Evolutionary conservation across 129 eudicot genomes (phyloP).

Genomic region (Centella asiatica): DNA sequence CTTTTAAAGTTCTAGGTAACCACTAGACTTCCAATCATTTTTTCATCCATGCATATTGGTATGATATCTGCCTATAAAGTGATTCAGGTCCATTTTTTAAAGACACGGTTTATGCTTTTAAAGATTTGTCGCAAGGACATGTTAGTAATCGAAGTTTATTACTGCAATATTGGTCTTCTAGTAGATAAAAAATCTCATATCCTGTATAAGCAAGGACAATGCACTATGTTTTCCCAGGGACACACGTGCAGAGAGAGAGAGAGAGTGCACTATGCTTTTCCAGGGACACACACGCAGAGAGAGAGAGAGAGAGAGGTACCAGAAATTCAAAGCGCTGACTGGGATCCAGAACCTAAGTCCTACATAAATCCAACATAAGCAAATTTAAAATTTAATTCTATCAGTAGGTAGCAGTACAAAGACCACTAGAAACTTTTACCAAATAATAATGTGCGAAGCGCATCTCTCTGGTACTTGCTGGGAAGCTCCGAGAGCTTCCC

Average conservation of each 20-base stretch:
- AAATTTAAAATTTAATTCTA: background rate
- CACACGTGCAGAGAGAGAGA: background rate
- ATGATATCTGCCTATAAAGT: no score
- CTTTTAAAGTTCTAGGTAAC: background rate
- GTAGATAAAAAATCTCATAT: no score
- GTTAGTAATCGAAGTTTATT: no score
- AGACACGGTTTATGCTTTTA: no score
- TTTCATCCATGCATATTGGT: no score
- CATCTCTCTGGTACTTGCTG: conserved; percentile 67
- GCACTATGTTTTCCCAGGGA: background rate
- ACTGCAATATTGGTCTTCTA: no score
- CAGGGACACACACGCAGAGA: background rate
- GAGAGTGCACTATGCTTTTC: conserved; percentile 11
- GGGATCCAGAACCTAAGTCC: conserved; percentile 98
- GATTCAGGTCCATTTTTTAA: no score
- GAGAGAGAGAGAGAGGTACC: conserved; percentile 40
- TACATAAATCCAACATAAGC: conserved; percentile 24
- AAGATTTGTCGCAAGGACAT: no score
- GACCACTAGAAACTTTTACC: conserved; percentile 34
- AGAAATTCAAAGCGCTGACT: conserved; percentile 71
- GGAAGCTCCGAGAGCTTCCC: conserved; percentile 94
- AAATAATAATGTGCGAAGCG: conserved; percentile 59
- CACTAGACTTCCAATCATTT: no score
- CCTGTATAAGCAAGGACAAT: no score
- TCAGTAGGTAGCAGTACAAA: background rate